Percentiles rank a stretch among this genome's conserved stretches.
Conservation (phyloP, 2,329 filamentous ascomycete species). For the Exophiala phaeomuriformis region DNA sequence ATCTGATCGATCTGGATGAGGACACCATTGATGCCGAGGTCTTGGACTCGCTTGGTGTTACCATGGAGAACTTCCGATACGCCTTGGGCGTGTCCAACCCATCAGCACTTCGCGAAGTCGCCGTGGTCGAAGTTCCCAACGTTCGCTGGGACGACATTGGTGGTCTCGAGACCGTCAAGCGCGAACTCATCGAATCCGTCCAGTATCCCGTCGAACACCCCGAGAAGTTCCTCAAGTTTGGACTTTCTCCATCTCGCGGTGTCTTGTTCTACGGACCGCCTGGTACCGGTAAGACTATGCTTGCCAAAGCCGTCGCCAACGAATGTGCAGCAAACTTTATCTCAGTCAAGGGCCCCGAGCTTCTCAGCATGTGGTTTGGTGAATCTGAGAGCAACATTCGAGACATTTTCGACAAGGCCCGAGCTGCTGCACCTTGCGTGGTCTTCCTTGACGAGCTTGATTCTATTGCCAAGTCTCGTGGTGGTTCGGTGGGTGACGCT, state of each 20-base stretch:
- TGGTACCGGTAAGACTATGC: slow-evolving; percentile 99
- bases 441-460: slow-evolving; percentile 99
- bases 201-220: slow-evolving; percentile 99
- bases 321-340: slow-evolving; percentile 99
- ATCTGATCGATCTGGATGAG: slow-evolving; percentile 96
- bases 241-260: slow-evolving; percentile 93
- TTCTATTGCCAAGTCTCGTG: slow-evolving; percentile 98
- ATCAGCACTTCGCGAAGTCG: slow-evolving; percentile 95
- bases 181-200: slow-evolving; percentile 96
- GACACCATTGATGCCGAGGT: slow-evolving; percentile 99
- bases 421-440: slow-evolving; percentile 93
- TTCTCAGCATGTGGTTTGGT: slow-evolving; percentile 99
- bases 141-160: slow-evolving; percentile 99
- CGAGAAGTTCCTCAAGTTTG: slow-evolving; percentile 99
- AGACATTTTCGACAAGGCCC: slow-evolving; percentile 99
- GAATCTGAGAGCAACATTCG: slow-evolving; percentile 99
- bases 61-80: slow-evolving; percentile 99
- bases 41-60: slow-evolving; percentile 93
- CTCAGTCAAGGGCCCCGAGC: slow-evolving; percentile 95
- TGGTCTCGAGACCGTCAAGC: slow-evolving; percentile 96
- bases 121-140: slow-evolving; percentile 98
- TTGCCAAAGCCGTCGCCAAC: slow-evolving; percentile 98
- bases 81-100: slow-evolving; percentile 97
- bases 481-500: slow-evolving; percentile 89
- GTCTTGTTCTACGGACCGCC: slow-evolving; percentile 98